These are phyloP conservation scores for Salisapilia sapeloensis DNA, from an alignment of 352 stramenopile genomes.

Conservation along the genomic window DNA sequence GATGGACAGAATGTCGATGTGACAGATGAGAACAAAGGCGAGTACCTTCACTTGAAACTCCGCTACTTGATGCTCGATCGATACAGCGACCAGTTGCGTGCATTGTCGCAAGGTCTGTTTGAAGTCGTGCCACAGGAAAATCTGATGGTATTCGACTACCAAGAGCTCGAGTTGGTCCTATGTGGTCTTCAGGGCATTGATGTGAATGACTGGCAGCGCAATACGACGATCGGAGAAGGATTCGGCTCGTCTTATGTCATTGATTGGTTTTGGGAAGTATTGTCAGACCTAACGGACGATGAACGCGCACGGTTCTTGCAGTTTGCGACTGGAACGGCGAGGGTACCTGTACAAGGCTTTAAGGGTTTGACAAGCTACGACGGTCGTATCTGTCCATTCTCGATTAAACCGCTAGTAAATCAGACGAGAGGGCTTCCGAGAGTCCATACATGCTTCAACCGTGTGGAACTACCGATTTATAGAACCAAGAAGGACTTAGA, in stretches of 20 bases:
- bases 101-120: conserved; percentile 84
- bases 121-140: conserved; percentile 93
- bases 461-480: conserved; percentile 67
- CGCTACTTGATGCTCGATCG: conserved; percentile 92
- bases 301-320: conserved; percentile 71
- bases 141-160: conserved; percentile 96
- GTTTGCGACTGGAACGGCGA: conserved; percentile 71
- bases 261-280: conserved; percentile 65
- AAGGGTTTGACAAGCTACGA: conserved; percentile 70
- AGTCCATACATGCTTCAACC: conserved; percentile 77
- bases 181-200: conserved; percentile 78
- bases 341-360: conserved; percentile 76
- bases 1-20: conserved; percentile 55
- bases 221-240: conserved; percentile 41
- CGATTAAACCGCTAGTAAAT: conserved; percentile 29
- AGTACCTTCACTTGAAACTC: conserved; percentile 89
- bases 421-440: conserved; percentile 53
- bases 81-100: conserved; percentile 84
- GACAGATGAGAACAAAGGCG: conserved; percentile 90
- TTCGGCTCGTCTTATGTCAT: conserved; percentile 33
- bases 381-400: conserved; percentile 60
- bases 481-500: conserved; percentile 82
- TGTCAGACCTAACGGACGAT: conserved; percentile 35
- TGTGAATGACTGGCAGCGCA: conserved; percentile 71
- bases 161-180: conserved; percentile 88